Percentiles rank a stretch among this genome's conserved stretches.
Evolutionary conservation across 495 filamentous ascomycete genomes (phyloP).

Genomic region (Penicillium silybi): DNA sequence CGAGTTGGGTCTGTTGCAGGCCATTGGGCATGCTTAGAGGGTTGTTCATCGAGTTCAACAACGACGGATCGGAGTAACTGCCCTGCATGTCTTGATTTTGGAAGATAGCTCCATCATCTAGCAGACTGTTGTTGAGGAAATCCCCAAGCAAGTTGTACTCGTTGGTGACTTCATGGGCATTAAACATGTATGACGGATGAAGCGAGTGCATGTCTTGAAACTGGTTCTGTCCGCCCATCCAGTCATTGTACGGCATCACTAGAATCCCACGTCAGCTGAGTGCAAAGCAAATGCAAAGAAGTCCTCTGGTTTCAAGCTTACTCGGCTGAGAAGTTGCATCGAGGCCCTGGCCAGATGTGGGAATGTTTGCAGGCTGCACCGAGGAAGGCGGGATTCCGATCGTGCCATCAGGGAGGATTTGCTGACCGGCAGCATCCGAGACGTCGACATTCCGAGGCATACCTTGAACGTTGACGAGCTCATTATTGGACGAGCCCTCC

Average conservation of each 20-base stretch:
- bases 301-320: conserved; percentile 48
- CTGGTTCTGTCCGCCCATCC: conserved; percentile 71
- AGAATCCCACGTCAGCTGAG: conserved; percentile 25
- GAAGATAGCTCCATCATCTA: conserved; percentile 71
- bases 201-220: conserved; percentile 93
- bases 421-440: conserved; percentile 41
- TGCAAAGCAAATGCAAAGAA: conserved; percentile 3
- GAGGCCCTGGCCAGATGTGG: conserved; percentile 43
- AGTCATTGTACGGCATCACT: conserved; percentile 66
- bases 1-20: conserved; percentile 34
- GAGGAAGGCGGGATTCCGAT: conserved; percentile 31
- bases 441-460: conserved; percentile 40
- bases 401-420: conserved; percentile 34
- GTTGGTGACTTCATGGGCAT: conserved; percentile 85
- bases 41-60: conserved; percentile 49
- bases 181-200: conserved; percentile 94
- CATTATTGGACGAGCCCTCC: conserved; percentile 49
- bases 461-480: conserved; percentile 34
- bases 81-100: conserved; percentile 57
- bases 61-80: conserved; percentile 52
- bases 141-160: conserved; percentile 96
- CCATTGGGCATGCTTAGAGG: conserved; percentile 30
- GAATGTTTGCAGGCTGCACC: conserved; percentile 33
- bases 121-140: conserved; percentile 82
- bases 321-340: conserved; percentile 64